A percentile compares a stretch with the other conserved stretches of the same genome.
These are phyloP conservation scores for Chrysoporthe deuterocubensis DNA, from an alignment of 2,329 filamentous ascomycete species.

Conservation along the genomic window DNA sequence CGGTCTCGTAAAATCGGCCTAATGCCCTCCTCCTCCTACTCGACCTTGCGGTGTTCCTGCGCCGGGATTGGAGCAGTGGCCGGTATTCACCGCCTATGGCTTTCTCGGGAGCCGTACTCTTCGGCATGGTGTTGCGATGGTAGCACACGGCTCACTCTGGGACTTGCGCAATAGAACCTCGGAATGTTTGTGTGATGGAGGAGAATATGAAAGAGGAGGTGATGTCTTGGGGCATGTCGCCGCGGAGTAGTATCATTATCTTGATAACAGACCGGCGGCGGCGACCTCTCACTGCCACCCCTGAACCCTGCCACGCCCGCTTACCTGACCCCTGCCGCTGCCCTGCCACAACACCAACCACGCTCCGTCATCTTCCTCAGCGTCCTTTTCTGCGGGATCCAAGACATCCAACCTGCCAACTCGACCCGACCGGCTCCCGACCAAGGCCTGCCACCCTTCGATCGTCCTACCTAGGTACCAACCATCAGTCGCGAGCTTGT, in stretches of 20 bases:
- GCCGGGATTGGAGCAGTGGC: conserved; percentile 15
- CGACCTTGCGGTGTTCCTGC: conserved; percentile 4
- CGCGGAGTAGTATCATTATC: background rate
- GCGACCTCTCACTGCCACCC: background rate
- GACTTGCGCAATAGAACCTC: background rate
- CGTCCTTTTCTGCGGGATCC: background rate
- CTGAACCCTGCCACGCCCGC: background rate
- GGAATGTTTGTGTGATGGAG: background rate
- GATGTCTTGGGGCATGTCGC: background rate
- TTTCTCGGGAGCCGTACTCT: conserved; percentile 14
- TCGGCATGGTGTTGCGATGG: background rate
- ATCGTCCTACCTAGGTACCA: background rate
- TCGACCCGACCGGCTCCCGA: background rate
- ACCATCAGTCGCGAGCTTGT: conserved; percentile 1
- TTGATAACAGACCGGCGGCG: background rate
- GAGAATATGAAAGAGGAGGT: background rate
- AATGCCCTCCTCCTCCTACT: conserved; percentile 19
- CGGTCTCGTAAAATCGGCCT: conserved; percentile 25
- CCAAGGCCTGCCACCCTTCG: background rate
- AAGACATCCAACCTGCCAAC: background rate
- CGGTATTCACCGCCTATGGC: conserved; percentile 12
- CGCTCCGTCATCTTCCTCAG: background rate
- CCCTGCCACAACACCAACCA: background rate
- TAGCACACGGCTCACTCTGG: background rate
- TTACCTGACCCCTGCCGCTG: too few relatives aligned